Conservation (phyloP, 192 early-diverging fungal genomes). For the Phlyctochytrium planicorne region DNA sequence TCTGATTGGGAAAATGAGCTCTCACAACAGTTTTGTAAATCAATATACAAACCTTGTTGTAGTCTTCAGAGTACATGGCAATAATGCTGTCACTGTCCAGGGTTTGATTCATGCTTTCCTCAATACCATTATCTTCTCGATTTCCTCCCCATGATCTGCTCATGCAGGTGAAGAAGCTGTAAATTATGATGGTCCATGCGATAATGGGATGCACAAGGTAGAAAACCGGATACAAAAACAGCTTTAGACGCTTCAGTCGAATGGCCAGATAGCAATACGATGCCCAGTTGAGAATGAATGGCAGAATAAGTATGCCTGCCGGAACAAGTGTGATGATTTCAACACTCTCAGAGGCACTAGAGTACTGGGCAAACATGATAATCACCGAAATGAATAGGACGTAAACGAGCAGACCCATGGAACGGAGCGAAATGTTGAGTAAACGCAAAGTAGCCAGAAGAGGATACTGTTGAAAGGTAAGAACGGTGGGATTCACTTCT, state of each 20-base stretch:
- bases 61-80: constrained; percentile 34
- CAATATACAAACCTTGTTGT: constrained; percentile 31
- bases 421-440: constrained; percentile 20
- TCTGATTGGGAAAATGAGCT: no score
- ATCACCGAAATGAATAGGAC: constrained; percentile 22
- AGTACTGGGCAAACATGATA: no score
- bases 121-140: background rate
- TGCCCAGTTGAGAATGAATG: constrained; percentile 28
- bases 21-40: no score
- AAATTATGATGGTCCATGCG: constrained; percentile 18
- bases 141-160: constrained; percentile 33
- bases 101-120: background rate
- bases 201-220: constrained; percentile 26
- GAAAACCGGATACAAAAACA: constrained; percentile 25
- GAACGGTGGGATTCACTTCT: no score
- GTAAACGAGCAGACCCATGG: constrained; percentile 25
- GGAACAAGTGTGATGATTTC: constrained; percentile 7
- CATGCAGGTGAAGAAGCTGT: constrained; percentile 21
- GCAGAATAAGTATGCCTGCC: constrained; percentile 9
- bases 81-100: constrained; percentile 25
- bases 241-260: constrained; percentile 14
- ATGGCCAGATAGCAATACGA: constrained; percentile 24
- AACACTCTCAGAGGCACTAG: no score
- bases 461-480: constrained; percentile 18
- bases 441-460: constrained; percentile 21